Percentiles rank a stretch among this genome's conserved stretches.
Conservation (phyloP, 805 yeast species). For the Pichia paraexigua region DNA sequence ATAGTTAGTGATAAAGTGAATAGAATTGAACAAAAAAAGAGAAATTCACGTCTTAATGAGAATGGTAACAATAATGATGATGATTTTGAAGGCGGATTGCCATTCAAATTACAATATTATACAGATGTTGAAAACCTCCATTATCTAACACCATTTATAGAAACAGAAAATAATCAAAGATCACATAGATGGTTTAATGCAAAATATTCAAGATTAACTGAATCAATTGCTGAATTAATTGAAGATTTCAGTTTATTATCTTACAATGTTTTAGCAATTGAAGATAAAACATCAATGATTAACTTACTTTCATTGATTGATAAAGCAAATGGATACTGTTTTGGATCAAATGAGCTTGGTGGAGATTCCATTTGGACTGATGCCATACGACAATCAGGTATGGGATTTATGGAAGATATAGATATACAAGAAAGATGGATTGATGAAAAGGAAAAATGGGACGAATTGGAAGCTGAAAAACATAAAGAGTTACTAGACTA, state of each 20-base stretch:
- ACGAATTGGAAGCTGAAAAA: constrained; percentile 47
- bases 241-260: constrained; percentile 82
- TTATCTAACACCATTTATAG: constrained; percentile 58
- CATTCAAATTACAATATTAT: constrained; percentile 77
- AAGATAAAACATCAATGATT: constrained; percentile 90
- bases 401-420: constrained; percentile 43
- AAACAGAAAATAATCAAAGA: constrained; percentile 62
- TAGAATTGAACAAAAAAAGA: constrained; percentile 14
- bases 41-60: constrained; percentile 1
- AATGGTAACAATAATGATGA: constrained; percentile 21
- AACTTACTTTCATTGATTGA: constrained; percentile 69
- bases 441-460: constrained; percentile 73
- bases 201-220: constrained; percentile 52
- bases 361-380: constrained; percentile 99
- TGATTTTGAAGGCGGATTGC: constrained; percentile 53
- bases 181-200: constrained; percentile 44
- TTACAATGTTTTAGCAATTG: constrained; percentile 84
- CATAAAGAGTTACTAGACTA: constrained; percentile 31
- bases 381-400: constrained; percentile 68
- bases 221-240: constrained; percentile 71
- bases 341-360: constrained; percentile 88
- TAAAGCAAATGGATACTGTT: constrained; percentile 87
- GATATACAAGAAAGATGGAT: constrained; percentile 96
- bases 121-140: constrained; percentile 85
- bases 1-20: constrained; percentile 23